Evolutionary conservation across 2,329 filamentous ascomycete species (phyloP).

Genomic region (Fusarium citri): DNA sequence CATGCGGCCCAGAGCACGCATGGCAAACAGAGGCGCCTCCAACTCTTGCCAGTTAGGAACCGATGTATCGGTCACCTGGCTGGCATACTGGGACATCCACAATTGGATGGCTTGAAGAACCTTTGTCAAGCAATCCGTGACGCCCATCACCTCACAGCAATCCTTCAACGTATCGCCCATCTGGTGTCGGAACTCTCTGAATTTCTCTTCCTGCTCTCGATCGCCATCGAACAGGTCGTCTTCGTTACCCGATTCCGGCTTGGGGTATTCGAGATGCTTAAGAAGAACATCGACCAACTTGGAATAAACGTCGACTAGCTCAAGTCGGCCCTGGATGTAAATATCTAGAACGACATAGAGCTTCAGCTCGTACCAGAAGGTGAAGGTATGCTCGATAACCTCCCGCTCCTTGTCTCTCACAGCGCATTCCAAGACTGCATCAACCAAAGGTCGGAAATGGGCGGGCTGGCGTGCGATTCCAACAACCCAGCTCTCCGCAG

Average conservation of each 20-base stretch:
- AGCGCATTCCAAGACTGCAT: slow-evolving; percentile 92
- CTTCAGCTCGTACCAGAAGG: slow-evolving; percentile 98
- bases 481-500: slow-evolving; percentile 94
- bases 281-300: slow-evolving; percentile 94
- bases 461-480: slow-evolving; percentile 85
- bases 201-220: slow-evolving; percentile 94
- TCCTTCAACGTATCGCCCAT: slow-evolving; percentile 99
- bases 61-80: slow-evolving; percentile 76
- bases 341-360: slow-evolving; percentile 92
- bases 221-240: slow-evolving; percentile 94
- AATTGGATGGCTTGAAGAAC: slow-evolving; percentile 85
- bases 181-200: slow-evolving; percentile 93
- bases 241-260: slow-evolving; percentile 77
- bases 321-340: slow-evolving; percentile 83
- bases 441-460: slow-evolving; percentile 86
- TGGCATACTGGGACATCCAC: slow-evolving; percentile 87
- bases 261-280: slow-evolving; percentile 87
- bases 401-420: slow-evolving; percentile 88
- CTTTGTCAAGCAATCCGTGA: slow-evolving; percentile 90
- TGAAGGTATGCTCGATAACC: slow-evolving; percentile 92
- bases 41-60: slow-evolving; percentile 97
- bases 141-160: slow-evolving; percentile 94
- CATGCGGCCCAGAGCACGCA: slow-evolving; percentile 97
- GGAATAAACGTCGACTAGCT: slow-evolving; percentile 84
- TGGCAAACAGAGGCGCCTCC: slow-evolving; percentile 92